Evolutionary conservation across 441 rosid genomes (phyloP).

Genomic region (Kokia cookei): DNA sequence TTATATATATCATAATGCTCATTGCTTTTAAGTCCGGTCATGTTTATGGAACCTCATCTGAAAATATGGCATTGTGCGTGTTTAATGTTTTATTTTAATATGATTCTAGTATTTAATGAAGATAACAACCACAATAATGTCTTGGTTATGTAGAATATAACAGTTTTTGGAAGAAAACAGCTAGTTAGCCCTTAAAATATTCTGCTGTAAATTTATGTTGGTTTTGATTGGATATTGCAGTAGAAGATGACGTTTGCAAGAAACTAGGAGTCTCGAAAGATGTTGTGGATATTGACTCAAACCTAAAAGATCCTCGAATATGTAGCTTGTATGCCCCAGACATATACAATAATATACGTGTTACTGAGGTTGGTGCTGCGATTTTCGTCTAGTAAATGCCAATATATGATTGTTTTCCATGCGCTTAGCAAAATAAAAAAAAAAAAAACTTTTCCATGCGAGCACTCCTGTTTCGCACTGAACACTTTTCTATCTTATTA

Average conservation of each 20-base stretch:
- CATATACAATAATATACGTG: conserved; percentile 49
- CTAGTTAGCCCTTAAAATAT: background rate
- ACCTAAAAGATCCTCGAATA: conserved; percentile 56
- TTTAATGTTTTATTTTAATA: background rate
- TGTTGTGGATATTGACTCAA: conserved; percentile 68
- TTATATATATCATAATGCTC: background rate
- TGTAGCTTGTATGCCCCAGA: conserved; percentile 79
- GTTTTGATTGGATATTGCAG: conserved; percentile 38
- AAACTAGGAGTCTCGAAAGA: conserved; percentile 26
- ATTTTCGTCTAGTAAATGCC: conserved; percentile 9
- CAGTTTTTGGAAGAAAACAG: conserved; percentile 1
- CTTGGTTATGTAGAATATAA: conserved; percentile 1
- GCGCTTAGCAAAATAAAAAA: too few relatives aligned
- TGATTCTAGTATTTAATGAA: background rate
- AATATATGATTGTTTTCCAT: background rate
- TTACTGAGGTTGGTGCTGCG: conserved; percentile 62
- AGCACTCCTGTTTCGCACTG: conserved; percentile 4
- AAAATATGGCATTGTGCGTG: background rate
- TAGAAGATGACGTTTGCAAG: conserved; percentile 27
- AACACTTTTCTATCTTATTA: background rate
- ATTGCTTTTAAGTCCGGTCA: background rate
- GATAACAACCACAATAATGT: background rate
- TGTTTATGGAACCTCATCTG: background rate
- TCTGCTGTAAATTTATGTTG: conserved; percentile 1
- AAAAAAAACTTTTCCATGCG: background rate